Evolutionary conservation across 1,139 yeast genomes (phyloP).

Genomic region (Blastobotrys serpentis): DNA sequence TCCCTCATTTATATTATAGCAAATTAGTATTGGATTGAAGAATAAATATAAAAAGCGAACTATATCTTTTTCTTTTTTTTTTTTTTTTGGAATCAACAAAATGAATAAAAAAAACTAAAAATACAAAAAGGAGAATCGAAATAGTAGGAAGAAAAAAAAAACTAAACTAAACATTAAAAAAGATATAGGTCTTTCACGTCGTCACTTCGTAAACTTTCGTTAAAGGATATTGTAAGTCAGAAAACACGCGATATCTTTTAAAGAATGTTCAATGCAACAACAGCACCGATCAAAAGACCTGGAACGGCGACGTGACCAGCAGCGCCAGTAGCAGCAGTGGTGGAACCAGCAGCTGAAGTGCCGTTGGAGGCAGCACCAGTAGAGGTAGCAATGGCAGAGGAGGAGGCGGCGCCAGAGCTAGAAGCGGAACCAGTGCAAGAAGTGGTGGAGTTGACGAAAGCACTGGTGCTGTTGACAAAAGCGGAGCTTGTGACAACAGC

Average conservation of each 20-base stretch:
- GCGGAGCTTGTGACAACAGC: background rate
- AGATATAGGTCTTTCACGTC: constrained; percentile 6
- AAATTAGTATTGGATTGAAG: too few species aligned
- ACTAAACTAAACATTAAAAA: constrained; percentile 8
- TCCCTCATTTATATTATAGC: too few species aligned
- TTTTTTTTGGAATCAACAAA: background rate
- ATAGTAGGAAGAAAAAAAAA: background rate
- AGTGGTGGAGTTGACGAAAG: constrained; percentile 6
- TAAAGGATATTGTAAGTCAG: background rate
- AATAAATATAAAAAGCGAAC: too few species aligned
- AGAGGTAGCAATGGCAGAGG: constrained; percentile 11
- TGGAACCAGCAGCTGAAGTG: constrained; percentile 8
- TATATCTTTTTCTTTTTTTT: too few species aligned
- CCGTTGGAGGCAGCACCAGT: constrained; percentile 4
- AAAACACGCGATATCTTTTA: constrained; percentile 6
- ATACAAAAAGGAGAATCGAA: constrained; percentile 8
- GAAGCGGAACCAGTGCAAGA: constrained; percentile 9
- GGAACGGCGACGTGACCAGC: constrained; percentile 13
- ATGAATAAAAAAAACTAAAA: constrained; percentile 4
- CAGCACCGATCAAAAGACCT: constrained; percentile 14
- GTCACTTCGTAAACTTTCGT: constrained; percentile 6
- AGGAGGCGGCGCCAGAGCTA: constrained; percentile 12
- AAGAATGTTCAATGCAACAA: constrained; percentile 14
- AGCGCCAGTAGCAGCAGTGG: constrained; percentile 11
- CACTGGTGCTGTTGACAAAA: background rate